Evolutionary conservation across 257 asterid species (phyloP).

Genomic region (Plectranthus barbatus): DNA sequence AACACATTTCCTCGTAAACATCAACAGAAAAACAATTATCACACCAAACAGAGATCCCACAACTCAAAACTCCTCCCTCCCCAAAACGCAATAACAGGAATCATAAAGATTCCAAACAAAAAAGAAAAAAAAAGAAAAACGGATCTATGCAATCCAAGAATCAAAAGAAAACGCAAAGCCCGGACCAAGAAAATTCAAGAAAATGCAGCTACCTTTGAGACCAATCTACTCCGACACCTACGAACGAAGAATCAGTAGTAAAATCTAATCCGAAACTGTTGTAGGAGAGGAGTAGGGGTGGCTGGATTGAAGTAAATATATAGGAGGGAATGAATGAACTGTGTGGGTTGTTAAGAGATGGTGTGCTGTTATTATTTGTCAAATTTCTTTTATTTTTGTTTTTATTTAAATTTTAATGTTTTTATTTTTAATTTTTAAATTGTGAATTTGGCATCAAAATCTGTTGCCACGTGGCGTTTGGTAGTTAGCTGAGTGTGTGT

Average conservation of each 20-base stretch:
- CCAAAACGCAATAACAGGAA: slow-evolving; percentile 20
- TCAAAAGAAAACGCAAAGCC: neutral
- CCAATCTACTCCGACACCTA: slow-evolving; percentile 3
- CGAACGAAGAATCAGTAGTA: slow-evolving; percentile 1
- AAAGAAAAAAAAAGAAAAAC: slow-evolving; percentile 3
- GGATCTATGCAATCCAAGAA: slow-evolving; percentile 23
- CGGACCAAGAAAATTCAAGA: neutral
- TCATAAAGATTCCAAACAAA: slow-evolving; percentile 14
- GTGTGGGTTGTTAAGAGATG: slow-evolving; percentile 26
- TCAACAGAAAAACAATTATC: slow-evolving; percentile 5
- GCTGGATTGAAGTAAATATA: slow-evolving; percentile 8
- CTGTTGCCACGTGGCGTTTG: slow-evolving; percentile 31
- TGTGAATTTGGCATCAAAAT: too few relatives aligned
- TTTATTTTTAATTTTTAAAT: too few relatives aligned
- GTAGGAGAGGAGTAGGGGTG: slow-evolving; percentile 25
- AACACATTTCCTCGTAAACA: slow-evolving; percentile 34
- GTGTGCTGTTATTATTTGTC: slow-evolving; percentile 29
- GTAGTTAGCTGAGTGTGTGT: slow-evolving; percentile 29
- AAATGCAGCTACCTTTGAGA: slow-evolving; percentile 33
- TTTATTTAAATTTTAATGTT: too few relatives aligned
- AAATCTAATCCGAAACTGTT: neutral
- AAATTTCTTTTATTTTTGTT: too few relatives aligned
- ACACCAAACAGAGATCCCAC: slow-evolving; percentile 19
- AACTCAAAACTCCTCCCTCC: slow-evolving; percentile 5
- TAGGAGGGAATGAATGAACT: slow-evolving; percentile 3